phyloP scores from a whole-genome alignment of 2,329 filamentous ascomycete genomes.

The Fusarium sp. region DNA sequence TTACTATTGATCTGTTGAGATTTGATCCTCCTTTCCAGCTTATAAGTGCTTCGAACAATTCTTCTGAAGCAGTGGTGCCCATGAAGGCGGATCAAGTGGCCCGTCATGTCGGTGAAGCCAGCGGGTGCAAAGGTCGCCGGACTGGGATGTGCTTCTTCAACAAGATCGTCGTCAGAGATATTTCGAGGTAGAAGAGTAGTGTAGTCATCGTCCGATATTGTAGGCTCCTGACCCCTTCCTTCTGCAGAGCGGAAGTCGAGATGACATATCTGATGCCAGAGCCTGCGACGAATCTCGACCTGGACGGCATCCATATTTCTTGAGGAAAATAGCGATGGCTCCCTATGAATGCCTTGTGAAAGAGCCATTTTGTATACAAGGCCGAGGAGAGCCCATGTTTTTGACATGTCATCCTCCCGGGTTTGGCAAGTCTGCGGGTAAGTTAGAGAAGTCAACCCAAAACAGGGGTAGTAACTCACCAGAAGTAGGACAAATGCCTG shows the following conservation, averaged over 20 bases:
- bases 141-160: background rate
- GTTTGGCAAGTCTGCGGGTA: background rate
- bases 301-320: background rate
- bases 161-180: background rate
- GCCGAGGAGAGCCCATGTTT: background rate
- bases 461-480: background rate
- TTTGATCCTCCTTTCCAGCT: background rate
- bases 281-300: slow-evolving; percentile 1
- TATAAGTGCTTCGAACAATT: slow-evolving; percentile 2
- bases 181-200: slow-evolving; percentile 6
- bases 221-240: slow-evolving; percentile 4
- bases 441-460: background rate
- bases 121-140: too few relatives aligned
- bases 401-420: slow-evolving; percentile 9
- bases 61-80: slow-evolving; percentile 6
- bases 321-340: background rate
- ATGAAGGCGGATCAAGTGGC: slow-evolving; percentile 4
- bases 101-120: slow-evolving; percentile 5
- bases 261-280: slow-evolving; percentile 11
- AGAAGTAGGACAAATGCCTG: slow-evolving; percentile 4
- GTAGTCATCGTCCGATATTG: slow-evolving; percentile 1
- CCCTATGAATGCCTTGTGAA: background rate
- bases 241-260: slow-evolving; percentile 11
- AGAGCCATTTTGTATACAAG: slow-evolving; percentile 4
- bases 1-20: background rate